Conservation (phyloP, 805 yeast genomes). For the Nakazawaea holstii region DNA sequence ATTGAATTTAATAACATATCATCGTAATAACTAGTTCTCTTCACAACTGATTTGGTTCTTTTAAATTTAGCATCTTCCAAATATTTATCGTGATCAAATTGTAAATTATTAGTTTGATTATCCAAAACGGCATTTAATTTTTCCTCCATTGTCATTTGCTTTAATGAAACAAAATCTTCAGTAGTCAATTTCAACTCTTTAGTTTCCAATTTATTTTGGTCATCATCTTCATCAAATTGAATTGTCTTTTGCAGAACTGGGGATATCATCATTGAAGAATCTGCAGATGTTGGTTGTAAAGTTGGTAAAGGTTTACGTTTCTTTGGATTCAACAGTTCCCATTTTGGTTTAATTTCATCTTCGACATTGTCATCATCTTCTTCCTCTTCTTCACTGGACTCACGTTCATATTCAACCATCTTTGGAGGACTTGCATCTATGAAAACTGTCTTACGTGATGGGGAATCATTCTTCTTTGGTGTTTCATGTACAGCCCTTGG, state of each 20-base stretch:
- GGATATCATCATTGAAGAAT: slow-evolving; percentile 25
- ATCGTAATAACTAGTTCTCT: slow-evolving; percentile 15
- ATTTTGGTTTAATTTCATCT: slow-evolving; percentile 11
- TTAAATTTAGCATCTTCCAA: slow-evolving; percentile 20
- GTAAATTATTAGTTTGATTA: slow-evolving; percentile 13
- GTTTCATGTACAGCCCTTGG: slow-evolving; percentile 22
- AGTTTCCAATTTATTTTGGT: slow-evolving; percentile 15
- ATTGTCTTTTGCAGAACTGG: slow-evolving; percentile 22
- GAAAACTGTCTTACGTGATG: slow-evolving; percentile 31
- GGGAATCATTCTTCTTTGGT: slow-evolving; percentile 19
- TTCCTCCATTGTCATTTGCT: slow-evolving; percentile 33
- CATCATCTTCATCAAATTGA: slow-evolving; percentile 12
- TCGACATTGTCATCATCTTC: slow-evolving; percentile 12
- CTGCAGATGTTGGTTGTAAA: slow-evolving; percentile 28
- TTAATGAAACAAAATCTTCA: slow-evolving; percentile 19
- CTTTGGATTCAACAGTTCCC: slow-evolving; percentile 17
- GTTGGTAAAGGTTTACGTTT: slow-evolving; percentile 33
- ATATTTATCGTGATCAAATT: slow-evolving; percentile 24
- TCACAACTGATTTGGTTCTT: slow-evolving; percentile 6
- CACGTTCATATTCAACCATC: slow-evolving; percentile 27
- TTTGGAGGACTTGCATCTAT: slow-evolving; percentile 34
- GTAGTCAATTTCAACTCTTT: slow-evolving; percentile 21
- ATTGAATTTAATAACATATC: slow-evolving; percentile 20
- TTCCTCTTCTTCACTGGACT: slow-evolving; percentile 18
- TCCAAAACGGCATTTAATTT: slow-evolving; percentile 38